Base-by-base conservation (phyloP, 768 basidiomycete species). In the Pleurotus salmoneostramineus region DNA sequence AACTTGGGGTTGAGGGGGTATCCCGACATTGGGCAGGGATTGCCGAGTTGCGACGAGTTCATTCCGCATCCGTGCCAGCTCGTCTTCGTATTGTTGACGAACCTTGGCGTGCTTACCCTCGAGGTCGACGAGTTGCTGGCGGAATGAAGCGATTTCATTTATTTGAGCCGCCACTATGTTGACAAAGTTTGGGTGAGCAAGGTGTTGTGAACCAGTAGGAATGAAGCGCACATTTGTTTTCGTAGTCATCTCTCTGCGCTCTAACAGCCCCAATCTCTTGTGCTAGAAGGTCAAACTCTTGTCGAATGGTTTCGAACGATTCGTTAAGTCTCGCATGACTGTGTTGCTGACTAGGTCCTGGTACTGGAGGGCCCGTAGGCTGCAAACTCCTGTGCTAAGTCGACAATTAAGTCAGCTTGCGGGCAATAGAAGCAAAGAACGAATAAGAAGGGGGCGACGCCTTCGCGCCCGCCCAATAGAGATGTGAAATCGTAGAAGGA, bases 91-190 rank as follows among this genome's bases (percentile, higher is more conserved):
- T 66, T 88, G 85, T 60, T 88, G 83, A 35, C 93, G 82, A 54
- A 93, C 85, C 77, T 95, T 93, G 61, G 80, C 81, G 63, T 98
- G 94, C 60, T 91, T 88, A 0, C 85, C 75, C 69, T 99, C 96
- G 56, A 99, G 86, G 62, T 98, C 94, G 67, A 95, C 95, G 8
- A 98, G 79, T 2, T 90, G 85, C 66, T 93, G 88, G 36, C 94
- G 84, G 65, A 99, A 94, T 67, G 88, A 85, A 63, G 89, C 91
- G 56, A 98, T 77, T 69, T 98, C 96, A 69, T 86, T 89, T 61
- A 98, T 87, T 72, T 98, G 96, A 31, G 79, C 78, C 4, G 82
- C 80, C 50, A 93, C 92, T 93, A 68, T 21, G 10, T 15, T 36
- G 49, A 45, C 17, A n/a, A 7, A 4, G 6, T 21, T 40, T n/a